Evolutionary conservation across 768 basidiomycete species (phyloP).

Genomic region (Hygrophorus pudorinus): DNA sequence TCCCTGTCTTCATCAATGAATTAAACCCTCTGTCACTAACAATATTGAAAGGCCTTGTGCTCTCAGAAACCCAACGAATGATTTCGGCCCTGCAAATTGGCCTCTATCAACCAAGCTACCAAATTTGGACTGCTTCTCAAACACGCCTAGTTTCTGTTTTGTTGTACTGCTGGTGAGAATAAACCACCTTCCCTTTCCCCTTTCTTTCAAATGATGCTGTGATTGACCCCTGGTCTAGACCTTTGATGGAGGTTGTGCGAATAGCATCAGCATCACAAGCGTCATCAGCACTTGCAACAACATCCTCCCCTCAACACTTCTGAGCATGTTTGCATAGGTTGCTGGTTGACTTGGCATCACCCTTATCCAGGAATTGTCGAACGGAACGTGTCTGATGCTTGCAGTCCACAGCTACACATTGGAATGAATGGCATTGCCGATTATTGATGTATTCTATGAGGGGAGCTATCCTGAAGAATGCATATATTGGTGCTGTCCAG

Average conservation of each 20-base stretch:
- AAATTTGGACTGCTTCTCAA: neutral
- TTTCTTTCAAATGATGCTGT: slow-evolving; percentile 19
- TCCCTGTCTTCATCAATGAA: slow-evolving; percentile 25
- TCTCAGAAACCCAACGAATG: too few species aligned
- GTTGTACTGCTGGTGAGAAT: slow-evolving; percentile 16
- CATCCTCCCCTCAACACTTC: slow-evolving; percentile 22
- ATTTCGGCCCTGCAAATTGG: slow-evolving; percentile 22
- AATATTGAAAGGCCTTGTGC: too few species aligned
- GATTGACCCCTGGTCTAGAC: slow-evolving; percentile 13
- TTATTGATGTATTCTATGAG: slow-evolving; percentile 13
- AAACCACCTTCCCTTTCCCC: slow-evolving; percentile 17
- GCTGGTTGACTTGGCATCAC: slow-evolving; percentile 16
- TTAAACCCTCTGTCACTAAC: slow-evolving; percentile 22
- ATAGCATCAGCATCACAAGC: slow-evolving; percentile 2
- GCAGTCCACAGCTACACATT: slow-evolving; percentile 16
- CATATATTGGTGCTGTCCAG: slow-evolving; percentile 25
- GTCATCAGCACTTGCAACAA: slow-evolving; percentile 8
- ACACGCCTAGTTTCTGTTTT: slow-evolving; percentile 16
- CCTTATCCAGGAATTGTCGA: slow-evolving; percentile 14
- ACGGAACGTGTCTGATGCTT: slow-evolving; percentile 11
- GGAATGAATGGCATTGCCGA: slow-evolving; percentile 17
- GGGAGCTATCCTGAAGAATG: slow-evolving; percentile 20
- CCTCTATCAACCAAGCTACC: slow-evolving; percentile 10
- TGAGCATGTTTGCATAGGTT: slow-evolving; percentile 21
- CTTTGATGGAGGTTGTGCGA: slow-evolving; percentile 4